Base-by-base conservation (phyloP, 176 grass and related monocot genomes). In the Zizania latifolia region DNA sequence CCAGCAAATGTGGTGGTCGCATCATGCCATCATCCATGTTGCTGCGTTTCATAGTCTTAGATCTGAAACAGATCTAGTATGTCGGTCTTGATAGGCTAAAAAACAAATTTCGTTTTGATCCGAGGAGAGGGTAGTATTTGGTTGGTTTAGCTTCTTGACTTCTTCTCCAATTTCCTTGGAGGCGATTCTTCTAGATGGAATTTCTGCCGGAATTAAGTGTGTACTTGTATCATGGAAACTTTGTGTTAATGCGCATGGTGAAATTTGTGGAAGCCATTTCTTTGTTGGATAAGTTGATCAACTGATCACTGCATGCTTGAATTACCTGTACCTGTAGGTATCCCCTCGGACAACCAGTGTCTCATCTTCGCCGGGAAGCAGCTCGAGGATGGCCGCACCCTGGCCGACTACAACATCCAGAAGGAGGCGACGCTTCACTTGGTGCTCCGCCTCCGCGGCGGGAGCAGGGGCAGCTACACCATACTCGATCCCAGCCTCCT, bases 351-450 rank as follows among this genome's bases (percentile, higher is more conserved):
- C 32, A 69, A 90, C 75, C 88, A 90, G 54, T 68, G 88, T 30
- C 79, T 90, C 43, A 86, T 90, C 84, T 90, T 86, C 34, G 88
- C 80, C 0, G 84, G 84, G 16, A 90, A 87, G 70, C 84, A 91
- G 89, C 76, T 88, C 31, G 89, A 91, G 34, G 88, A 90, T 33
- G 80, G 63, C 53, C 36, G 70, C 26, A 81, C 70, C 4, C 63
- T 90, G 15, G 84, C 80, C 15, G 84, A 84, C 70, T 90, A 84
- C 80, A 87, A 67, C 62, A 90, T 90, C 35, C 80, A 87, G 39
- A 81, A 89, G 77, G 86, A 89, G 58, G 81, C 81, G 6, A 89
- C 86, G 24, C 77, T 89, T 4, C 86, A 89, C 45, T 81, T 81
- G 8, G 81, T 84, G 44, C 86, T 89, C 9, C 82, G 82, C 34